phyloP scores from a whole-genome alignment of 192 early-diverging fungal species.

The Mortierella antarctica region DNA sequence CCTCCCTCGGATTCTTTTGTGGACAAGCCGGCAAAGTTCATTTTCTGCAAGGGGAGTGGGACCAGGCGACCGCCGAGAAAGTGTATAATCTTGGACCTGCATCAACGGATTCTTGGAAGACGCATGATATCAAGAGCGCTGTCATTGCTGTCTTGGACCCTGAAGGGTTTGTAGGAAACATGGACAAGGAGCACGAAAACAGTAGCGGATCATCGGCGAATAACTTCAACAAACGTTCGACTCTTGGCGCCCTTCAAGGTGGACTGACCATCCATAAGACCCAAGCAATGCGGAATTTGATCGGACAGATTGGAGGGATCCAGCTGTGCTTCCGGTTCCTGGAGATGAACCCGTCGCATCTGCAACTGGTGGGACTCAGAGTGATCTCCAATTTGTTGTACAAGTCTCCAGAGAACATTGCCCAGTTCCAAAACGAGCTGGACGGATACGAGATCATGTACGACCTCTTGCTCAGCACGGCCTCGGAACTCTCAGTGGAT shows the following conservation, averaged over 20 bases:
- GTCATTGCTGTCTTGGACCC: slow-evolving; percentile 46
- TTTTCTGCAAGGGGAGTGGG: slow-evolving; percentile 56
- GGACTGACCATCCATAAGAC: slow-evolving; percentile 54
- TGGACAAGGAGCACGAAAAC: slow-evolving; percentile 3
- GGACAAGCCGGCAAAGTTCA: slow-evolving; percentile 53
- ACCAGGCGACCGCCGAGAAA: slow-evolving; percentile 49
- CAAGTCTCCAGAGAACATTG: slow-evolving; percentile 53
- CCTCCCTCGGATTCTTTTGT: slow-evolving; percentile 44
- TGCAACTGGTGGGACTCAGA: slow-evolving; percentile 53
- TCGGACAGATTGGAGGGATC: slow-evolving; percentile 48
- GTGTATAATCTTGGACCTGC: slow-evolving; percentile 53
- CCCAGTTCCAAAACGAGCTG: slow-evolving; percentile 49
- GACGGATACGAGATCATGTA: slow-evolving; percentile 52
- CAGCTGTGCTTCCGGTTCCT: slow-evolving; percentile 53
- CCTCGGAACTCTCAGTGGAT: slow-evolving; percentile 33
- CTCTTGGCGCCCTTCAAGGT: slow-evolving; percentile 40
- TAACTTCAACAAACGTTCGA: background rate
- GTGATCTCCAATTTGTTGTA: slow-evolving; percentile 56
- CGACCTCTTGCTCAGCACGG: slow-evolving; percentile 29
- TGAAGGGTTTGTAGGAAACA: slow-evolving; percentile 36
- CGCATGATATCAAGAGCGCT: slow-evolving; percentile 39
- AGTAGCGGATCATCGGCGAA: background rate
- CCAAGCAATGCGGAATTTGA: slow-evolving; percentile 43
- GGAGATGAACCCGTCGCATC: slow-evolving; percentile 44
- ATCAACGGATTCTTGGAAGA: slow-evolving; percentile 47